Percentiles rank a stretch among this genome's conserved stretches.
Conservation (phyloP, 108 stramenopile genomes). For the Cyclotella baltica region DNA sequence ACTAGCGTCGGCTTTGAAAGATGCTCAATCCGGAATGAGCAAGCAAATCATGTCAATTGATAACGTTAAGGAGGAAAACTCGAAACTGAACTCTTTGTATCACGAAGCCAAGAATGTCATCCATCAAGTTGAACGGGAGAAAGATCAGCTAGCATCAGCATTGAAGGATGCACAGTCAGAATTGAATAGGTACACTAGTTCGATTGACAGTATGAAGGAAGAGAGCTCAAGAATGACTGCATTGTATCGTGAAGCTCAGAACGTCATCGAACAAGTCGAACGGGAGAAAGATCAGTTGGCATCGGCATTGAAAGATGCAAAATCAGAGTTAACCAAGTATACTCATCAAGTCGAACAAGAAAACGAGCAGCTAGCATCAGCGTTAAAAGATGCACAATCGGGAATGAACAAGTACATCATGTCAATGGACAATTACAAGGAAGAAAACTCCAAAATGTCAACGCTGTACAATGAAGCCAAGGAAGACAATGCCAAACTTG, state of each 20-base stretch:
- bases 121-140: not conserved
- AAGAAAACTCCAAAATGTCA: conserved; percentile 1
- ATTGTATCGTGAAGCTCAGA: not conserved
- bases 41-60: too few relatives aligned
- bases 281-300: conserved; percentile 5
- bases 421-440: not conserved
- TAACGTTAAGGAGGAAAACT: too few relatives aligned
- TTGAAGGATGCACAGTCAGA: not conserved
- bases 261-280: conserved; percentile 5
- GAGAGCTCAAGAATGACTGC: not conserved
- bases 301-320: not conserved
- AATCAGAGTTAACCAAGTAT: not conserved
- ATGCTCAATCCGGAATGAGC: too few relatives aligned
- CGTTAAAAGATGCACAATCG: not conserved
- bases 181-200: not conserved
- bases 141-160: not conserved
- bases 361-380: too few relatives aligned
- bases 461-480: conserved; percentile 3
- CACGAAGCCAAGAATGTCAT: too few relatives aligned
- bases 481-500: conserved; percentile 11
- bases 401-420: not conserved
- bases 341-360: not conserved
- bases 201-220: conserved; percentile 5
- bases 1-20: too few relatives aligned
- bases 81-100: too few relatives aligned